Evolutionary conservation across 148 eudicot genomes (phyloP).

Genomic region (Rhododendron mucronatum): DNA sequence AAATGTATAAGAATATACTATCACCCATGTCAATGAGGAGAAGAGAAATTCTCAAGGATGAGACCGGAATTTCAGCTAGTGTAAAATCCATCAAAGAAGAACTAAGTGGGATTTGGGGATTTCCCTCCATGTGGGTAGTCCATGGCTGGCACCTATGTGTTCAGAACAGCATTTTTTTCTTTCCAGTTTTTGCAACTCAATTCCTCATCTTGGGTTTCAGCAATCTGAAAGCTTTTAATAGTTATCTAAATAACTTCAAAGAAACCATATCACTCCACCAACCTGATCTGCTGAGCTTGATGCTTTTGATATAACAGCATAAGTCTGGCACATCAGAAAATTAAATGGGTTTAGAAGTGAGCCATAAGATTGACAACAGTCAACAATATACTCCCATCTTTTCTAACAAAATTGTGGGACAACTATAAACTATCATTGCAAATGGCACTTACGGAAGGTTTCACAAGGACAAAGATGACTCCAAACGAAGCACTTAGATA

Average conservation of each 20-base stretch:
- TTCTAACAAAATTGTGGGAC: not conserved
- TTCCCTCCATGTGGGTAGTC: not conserved
- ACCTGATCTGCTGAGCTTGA: slow-evolving; percentile 81
- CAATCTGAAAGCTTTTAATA: not conserved
- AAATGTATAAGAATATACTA: not conserved
- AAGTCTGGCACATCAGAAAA: slow-evolving; percentile 49
- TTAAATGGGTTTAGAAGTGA: not conserved
- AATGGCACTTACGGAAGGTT: slow-evolving; percentile 66
- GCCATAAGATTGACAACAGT: not conserved
- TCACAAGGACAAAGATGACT: slow-evolving; percentile 69
- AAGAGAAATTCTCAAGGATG: not conserved
- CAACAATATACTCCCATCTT: not conserved
- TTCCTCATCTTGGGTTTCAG: not conserved
- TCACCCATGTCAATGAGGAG: not conserved
- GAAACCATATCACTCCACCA: slow-evolving; percentile 9
- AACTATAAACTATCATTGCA: not conserved
- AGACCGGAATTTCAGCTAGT: not conserved
- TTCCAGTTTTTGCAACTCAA: no score
- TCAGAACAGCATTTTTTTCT: no score
- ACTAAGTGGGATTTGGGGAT: not conserved
- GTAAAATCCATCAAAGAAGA: not conserved
- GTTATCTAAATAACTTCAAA: not conserved
- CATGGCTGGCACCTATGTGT: not conserved
- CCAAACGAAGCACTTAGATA: slow-evolving; percentile 91
- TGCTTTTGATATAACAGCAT: slow-evolving; percentile 79